These are phyloP conservation scores for Boletellus emodensis DNA, from an alignment of 768 basidiomycete species.

Conservation along the genomic window DNA sequence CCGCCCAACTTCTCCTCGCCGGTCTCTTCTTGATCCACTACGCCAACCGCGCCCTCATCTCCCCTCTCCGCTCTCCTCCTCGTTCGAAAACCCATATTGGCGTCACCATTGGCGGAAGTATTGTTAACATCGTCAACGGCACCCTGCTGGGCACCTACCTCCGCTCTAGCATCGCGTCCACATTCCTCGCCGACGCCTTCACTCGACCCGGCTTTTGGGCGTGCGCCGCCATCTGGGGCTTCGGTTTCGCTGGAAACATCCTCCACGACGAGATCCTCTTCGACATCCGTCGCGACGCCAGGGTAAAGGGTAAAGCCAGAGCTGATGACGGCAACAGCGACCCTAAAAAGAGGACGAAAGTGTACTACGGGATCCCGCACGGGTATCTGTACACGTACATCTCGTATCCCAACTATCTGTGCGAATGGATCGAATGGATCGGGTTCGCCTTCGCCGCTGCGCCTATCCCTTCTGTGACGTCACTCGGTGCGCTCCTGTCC, in stretches of 20 bases:
- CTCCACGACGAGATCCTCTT: conserved; percentile 88
- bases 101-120: conserved; percentile 50
- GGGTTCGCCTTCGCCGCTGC: conserved; percentile 79
- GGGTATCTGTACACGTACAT: conserved; percentile 73
- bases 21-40: conserved; percentile 72
- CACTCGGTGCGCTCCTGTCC: conserved; percentile 39
- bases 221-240: conserved; percentile 63
- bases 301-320: conserved; percentile 31
- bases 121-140: conserved; percentile 75
- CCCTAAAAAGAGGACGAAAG: conserved; percentile 27
- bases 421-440: conserved; percentile 94
- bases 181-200: conserved; percentile 37
- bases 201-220: conserved; percentile 49
- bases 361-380: conserved; percentile 77
- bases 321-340: conserved; percentile 26
- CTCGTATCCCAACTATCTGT: conserved; percentile 91
- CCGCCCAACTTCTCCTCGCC: conserved; percentile 49
- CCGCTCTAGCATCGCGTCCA: conserved; percentile 49
- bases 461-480: conserved; percentile 38
- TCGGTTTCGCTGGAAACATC: conserved; percentile 77
- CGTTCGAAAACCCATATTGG: conserved; percentile 71
- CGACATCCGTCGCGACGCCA: conserved; percentile 68
- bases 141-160: conserved; percentile 67
- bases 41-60: conserved; percentile 74
- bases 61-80: conserved; percentile 75